Conservation (phyloP, 306 rosid genomes). For the Ochetophila trinervis region DNA sequence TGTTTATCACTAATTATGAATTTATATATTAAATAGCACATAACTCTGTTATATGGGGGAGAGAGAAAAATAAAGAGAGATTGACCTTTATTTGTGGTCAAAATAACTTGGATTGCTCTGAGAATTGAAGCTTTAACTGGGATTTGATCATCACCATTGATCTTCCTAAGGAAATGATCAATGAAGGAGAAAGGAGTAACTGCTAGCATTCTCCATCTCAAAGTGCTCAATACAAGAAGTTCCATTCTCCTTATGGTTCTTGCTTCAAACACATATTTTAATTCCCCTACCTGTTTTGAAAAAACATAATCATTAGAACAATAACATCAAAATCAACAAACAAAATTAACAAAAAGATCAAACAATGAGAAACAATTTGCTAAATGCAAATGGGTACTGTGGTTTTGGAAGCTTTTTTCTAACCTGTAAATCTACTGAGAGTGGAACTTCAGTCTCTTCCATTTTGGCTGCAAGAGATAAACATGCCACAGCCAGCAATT, state of each 20-base stretch:
- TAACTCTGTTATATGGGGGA: conserved; percentile 1
- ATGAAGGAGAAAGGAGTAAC: conserved; percentile 83
- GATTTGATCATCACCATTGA: conserved; percentile 44
- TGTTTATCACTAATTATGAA: conserved; percentile 15
- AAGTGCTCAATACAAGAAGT: conserved; percentile 79
- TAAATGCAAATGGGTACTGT: neutral
- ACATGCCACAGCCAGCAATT: conserved; percentile 85
- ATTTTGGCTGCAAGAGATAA: conserved; percentile 85
- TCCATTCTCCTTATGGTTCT: conserved; percentile 91
- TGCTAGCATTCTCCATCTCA: conserved; percentile 93
- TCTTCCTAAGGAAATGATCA: conserved; percentile 67
- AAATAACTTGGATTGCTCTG: conserved; percentile 55
- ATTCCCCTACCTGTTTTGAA: conserved; percentile 60
- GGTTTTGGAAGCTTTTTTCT: neutral
- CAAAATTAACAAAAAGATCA: neutral
- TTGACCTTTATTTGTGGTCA: conserved; percentile 54
- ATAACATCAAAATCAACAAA: conserved; percentile 16
- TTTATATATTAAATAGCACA: conserved; percentile 6
- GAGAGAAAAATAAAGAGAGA: neutral
- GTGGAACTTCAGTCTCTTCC: conserved; percentile 82
- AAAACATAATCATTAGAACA: neutral
- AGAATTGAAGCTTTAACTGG: conserved; percentile 36
- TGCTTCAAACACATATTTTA: conserved; percentile 79
- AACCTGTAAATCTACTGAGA: conserved; percentile 80
- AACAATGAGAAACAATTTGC: neutral